These are phyloP conservation scores for Ostreobium quekettii DNA, from an alignment of 139 green algal species.

Conservation along the genomic window DNA sequence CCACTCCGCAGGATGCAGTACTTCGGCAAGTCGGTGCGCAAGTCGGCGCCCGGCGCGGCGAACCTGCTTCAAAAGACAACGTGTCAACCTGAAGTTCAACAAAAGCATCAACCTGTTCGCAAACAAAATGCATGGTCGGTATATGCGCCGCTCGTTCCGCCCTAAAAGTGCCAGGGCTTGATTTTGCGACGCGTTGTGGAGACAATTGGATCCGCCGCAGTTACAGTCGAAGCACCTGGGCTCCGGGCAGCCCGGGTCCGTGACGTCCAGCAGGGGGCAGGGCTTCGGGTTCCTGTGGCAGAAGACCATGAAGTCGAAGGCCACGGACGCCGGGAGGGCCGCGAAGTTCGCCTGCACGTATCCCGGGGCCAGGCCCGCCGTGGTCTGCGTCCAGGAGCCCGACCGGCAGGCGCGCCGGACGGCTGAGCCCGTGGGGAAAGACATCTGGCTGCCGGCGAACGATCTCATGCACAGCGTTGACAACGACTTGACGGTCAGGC, in stretches of 20 bases:
- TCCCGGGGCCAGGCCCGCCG: conserved; percentile 2
- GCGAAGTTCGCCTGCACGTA: conserved; percentile 9
- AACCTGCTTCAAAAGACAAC: too few species aligned
- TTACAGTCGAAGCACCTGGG: too few species aligned
- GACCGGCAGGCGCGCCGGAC: not conserved
- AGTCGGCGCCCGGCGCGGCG: not conserved
- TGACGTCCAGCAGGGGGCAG: conserved; percentile 12
- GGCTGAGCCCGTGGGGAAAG: not conserved
- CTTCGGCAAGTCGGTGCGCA: conserved; percentile 6
- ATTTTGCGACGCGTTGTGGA: too few species aligned
- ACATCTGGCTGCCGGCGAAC: too few species aligned
- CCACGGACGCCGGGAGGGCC: not conserved
- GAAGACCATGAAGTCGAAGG: conserved; percentile 8
- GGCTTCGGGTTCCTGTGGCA: conserved; percentile 17
- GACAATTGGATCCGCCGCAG: too few species aligned
- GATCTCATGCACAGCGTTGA: too few species aligned
- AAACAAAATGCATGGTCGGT: too few species aligned
- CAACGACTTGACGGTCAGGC: too few species aligned
- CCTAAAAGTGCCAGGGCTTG: too few species aligned
- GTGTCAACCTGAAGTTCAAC: too few species aligned
- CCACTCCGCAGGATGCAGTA: not conserved
- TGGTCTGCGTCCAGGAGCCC: not conserved
- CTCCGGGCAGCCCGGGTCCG: not conserved
- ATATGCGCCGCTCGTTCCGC: too few species aligned
- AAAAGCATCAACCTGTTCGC: too few species aligned